phyloP scores from a whole-genome alignment of 495 filamentous ascomycete genomes.

The Rostrohypoxylon terebratum region DNA sequence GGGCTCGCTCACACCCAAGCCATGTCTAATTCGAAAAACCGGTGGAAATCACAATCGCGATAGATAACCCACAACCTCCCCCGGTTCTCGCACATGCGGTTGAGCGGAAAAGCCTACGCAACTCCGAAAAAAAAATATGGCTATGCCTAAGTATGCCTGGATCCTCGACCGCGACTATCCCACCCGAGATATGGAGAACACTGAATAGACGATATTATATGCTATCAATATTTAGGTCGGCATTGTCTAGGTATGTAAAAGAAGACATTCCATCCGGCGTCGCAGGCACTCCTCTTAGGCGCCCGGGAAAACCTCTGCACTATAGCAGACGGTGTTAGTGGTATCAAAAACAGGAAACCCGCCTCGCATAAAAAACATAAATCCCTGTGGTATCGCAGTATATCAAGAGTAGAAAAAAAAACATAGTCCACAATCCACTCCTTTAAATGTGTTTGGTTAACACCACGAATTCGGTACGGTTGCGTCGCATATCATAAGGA shows the following conservation, averaged over 20 bases:
- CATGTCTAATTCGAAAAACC: slow-evolving; percentile 31
- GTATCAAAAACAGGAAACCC: slow-evolving; percentile 45
- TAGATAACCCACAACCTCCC: slow-evolving; percentile 15
- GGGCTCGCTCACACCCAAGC: slow-evolving; percentile 17
- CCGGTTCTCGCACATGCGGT: slow-evolving; percentile 5
- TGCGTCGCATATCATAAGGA: not conserved
- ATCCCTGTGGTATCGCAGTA: slow-evolving; percentile 45
- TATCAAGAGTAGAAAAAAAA: slow-evolving; percentile 43
- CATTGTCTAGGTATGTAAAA: slow-evolving; percentile 39
- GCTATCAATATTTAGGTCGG: slow-evolving; percentile 39
- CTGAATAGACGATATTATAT: slow-evolving; percentile 22
- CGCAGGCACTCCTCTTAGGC: slow-evolving; percentile 18
- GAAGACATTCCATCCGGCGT: slow-evolving; percentile 35
- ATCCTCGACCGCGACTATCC: slow-evolving; percentile 7
- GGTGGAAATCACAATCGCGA: slow-evolving; percentile 16
- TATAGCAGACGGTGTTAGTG: slow-evolving; percentile 33
- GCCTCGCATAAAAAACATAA: slow-evolving; percentile 38
- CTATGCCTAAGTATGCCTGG: not conserved
- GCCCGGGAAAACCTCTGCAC: slow-evolving; percentile 40
- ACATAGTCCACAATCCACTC: slow-evolving; percentile 23
- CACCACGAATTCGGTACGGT: not conserved
- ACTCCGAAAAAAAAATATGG: not conserved
- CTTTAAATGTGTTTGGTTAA: slow-evolving; percentile 18
- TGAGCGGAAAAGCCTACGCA: slow-evolving; percentile 6
- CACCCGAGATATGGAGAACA: not conserved